Evolutionary conservation across 139 green algal genomes (phyloP).

Genomic region (Picochlorum sp.): DNA sequence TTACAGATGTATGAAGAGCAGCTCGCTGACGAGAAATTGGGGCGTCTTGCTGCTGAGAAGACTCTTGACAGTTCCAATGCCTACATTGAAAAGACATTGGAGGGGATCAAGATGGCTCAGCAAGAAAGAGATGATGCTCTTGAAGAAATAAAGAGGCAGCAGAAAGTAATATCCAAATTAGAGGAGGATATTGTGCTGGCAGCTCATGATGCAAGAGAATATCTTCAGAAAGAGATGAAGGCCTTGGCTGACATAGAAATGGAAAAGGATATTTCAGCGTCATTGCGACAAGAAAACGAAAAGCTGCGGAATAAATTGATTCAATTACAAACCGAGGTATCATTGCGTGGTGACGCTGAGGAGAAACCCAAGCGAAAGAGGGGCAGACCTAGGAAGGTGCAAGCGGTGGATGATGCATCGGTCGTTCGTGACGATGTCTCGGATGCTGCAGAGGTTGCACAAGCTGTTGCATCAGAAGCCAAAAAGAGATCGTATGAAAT

Average conservation of each 20-base stretch:
- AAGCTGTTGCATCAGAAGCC: conserved; percentile 4
- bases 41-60: conserved; percentile 13
- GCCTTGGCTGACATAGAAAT: conserved; percentile 11
- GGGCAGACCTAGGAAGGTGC: not conserved
- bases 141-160: too few species aligned
- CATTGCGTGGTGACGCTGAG: not conserved
- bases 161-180: not conserved
- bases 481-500: conserved; percentile 24
- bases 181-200: conserved; percentile 13
- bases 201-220: conserved; percentile 23
- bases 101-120: not conserved
- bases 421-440: not conserved
- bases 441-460: not conserved
- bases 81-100: not conserved
- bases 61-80: conserved; percentile 2
- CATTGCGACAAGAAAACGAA: not conserved
- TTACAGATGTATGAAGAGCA: not conserved
- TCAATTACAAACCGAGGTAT: not conserved
- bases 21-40: conserved; percentile 4
- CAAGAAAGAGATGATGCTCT: not conserved
- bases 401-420: not conserved
- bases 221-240: conserved; percentile 24
- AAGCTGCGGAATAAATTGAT: conserved; percentile 1
- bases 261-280: not conserved
- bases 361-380: not conserved